Evolutionary conservation across 208 protist species (phyloP), one percentile per base, ranked within the genome.

Genomic region (Perkinsela sp.): DNA sequence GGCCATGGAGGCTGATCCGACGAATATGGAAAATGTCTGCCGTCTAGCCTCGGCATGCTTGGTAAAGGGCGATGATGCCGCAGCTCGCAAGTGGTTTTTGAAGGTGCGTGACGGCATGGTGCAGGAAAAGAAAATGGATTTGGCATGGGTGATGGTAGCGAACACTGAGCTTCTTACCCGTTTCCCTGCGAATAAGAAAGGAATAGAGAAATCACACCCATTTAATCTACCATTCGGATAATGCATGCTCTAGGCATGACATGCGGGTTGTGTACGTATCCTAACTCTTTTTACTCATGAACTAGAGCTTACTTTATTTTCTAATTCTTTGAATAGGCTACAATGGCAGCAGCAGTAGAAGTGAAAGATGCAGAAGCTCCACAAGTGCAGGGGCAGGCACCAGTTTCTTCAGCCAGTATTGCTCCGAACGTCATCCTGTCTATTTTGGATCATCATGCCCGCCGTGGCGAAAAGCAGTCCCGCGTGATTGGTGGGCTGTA

Each of bases 71-170:
- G 85, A 90, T 70, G 67, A 75, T 66, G 71, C 77, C 32, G 85
- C 85, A 70, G 79, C 85, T 32, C 79, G 85, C 1, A 80, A 82
- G 13, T 90, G 82, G 82, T 90, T 85, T 72, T 73, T 83, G 28
- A 80, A 80, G 70, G 82, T 87, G 48, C 85, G 85, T 0, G 82
- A 90, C 70, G 82, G 87, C 72, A 84, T 90, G 82, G 80, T 80
- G 48, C 85, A 82, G 57, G 73, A 79, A 74, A 75, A 84, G 32
- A 66, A 86, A 31, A 80, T 79, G 48, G 85, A 90, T 48, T 77
- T 83, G 67, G 76, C 76, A 66, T 90, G 85, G 82, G 82, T 86
- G 71, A 77, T 75, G 29, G 40, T 90, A 0, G 85, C 85, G 32
- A 82, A 90, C 78, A 90, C 85, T 40, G 75, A 85, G 69, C 77